Conservation (phyloP, 1,139 yeast species). For the Debaryomyces singareniensis region DNA sequence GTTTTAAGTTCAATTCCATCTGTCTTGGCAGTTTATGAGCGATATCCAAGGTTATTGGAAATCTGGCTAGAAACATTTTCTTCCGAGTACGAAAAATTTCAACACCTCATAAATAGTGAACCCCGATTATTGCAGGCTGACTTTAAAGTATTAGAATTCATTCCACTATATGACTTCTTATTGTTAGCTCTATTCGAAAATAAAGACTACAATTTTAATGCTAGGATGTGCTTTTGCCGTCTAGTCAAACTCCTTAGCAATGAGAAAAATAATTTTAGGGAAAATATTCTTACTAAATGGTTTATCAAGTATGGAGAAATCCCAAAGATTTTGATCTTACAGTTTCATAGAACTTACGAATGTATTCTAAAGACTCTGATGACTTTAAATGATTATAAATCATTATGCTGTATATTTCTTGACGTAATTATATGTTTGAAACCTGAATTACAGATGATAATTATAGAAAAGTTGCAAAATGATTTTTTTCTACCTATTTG, state of each 20-base stretch:
- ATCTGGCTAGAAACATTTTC: constrained; percentile 6
- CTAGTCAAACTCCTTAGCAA: constrained; percentile 2
- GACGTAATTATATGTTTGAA: no score
- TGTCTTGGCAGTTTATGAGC: constrained; percentile 5
- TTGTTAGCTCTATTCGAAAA: constrained; percentile 5
- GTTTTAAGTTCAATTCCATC: constrained; percentile 6
- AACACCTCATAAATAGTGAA: constrained; percentile 2
- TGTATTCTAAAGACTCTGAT: no score
- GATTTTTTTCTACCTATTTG: not conserved
- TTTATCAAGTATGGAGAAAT: constrained; percentile 5
- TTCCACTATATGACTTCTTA: constrained; percentile 6
- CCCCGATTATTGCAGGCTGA: not conserved
- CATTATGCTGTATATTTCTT: no score
- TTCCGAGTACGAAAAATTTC: constrained; percentile 2
- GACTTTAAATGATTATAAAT: no score
- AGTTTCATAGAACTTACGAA: constrained; percentile 3
- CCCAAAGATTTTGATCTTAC: constrained; percentile 3
- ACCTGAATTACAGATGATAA: not conserved
- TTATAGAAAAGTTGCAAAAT: not conserved
- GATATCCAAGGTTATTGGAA: constrained; percentile 7
- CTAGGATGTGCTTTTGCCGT: constrained; percentile 1
- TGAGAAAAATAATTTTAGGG: no score
- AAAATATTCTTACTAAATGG: no score
- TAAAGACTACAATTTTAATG: constrained; percentile 3
- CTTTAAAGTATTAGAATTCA: constrained; percentile 3